Base-by-base conservation (phyloP, 2,329 filamentous ascomycete genomes). In the Chaetomiaceae sp. region DNA sequence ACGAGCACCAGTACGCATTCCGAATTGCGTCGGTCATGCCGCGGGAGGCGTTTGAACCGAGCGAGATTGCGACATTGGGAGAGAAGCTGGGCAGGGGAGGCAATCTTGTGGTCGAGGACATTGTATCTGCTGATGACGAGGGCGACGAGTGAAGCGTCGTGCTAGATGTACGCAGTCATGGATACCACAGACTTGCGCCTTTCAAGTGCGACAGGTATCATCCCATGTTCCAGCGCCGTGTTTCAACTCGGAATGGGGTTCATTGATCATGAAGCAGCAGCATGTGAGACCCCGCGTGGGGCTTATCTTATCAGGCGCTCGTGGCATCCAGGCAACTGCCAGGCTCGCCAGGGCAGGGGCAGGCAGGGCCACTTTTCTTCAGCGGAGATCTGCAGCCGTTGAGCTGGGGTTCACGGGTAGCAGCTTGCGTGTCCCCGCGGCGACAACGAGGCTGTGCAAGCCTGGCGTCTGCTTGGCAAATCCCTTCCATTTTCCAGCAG, bases 1-100 rank as follows among this genome's bases (percentile, higher is more conserved):
- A 93, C 62, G 72, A 82, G 55, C 90, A 97, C 63, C 72, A 82
- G 56, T 98, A 93, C 68, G 70, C 69, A n/a, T 98, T 98, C 66
- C 78, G 78, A 47, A 79, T 98, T 36, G 88, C 91, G 3, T 87
- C 84, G 20, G 83, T 88, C 0, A 81, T 98, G 75, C 93, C 93
- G 6, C 75, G 93, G 42, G 79, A 83, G 49, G 86, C 93, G 26
- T 91, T 87, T 63, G 82, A 85, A 50, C 70, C 90, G 5, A 79
- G 81, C 45, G 70, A 72, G 30, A 77, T 76, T 0, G 80, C 78
- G 4, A 84, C 79, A 18, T 75, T 96, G 58, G 75, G 75, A 22
- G 78, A 86, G 54, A 78, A 79, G 56, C 83, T 97, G 61, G 88
- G 91, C 3, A 75, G 83, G 56, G 90, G 88, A 54, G 88, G 85